Percentiles rank a stretch among this genome's conserved stretches.
phyloP scores from a whole-genome alignment of 148 eudicot genomes.

The Rhododendron vialii region DNA sequence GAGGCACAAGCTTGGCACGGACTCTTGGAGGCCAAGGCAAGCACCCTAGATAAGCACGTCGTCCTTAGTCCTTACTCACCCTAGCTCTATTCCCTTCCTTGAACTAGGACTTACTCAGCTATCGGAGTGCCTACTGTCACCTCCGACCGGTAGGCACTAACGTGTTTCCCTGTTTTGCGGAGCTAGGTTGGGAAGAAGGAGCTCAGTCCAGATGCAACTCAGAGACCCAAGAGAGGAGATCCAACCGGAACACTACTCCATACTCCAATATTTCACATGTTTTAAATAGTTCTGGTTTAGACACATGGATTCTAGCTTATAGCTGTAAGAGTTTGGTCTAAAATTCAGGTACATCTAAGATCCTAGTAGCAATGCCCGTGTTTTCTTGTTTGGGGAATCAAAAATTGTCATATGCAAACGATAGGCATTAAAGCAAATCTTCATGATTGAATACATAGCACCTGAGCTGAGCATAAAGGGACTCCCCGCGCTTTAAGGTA shows the following conservation, averaged over 20 bases:
- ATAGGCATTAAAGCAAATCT: background rate
- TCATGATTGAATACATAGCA: conserved; percentile 16
- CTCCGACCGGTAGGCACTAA: too few species aligned
- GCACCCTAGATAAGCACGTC: too few species aligned
- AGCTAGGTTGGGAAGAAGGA: too few species aligned
- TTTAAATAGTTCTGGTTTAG: background rate
- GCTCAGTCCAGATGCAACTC: too few species aligned
- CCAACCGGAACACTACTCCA: too few species aligned
- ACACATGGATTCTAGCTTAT: background rate
- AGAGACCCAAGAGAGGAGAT: background rate
- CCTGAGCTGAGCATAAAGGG: conserved; percentile 94
- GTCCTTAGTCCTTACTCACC: too few species aligned
- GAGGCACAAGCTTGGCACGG: too few species aligned
- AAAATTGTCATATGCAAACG: background rate
- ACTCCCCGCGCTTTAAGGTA: conserved; percentile 80
- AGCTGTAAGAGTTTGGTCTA: background rate
- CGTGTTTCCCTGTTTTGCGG: too few species aligned
- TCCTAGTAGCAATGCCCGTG: background rate
- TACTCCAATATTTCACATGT: background rate
- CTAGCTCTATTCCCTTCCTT: too few species aligned
- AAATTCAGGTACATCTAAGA: background rate
- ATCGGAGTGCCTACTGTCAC: too few species aligned
- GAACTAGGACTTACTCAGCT: too few species aligned
- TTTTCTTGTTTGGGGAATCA: background rate
- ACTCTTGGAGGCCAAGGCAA: too few species aligned